Evolutionary conservation across 140 eudicot species (phyloP).

Genomic region (Senecio squalidus): DNA sequence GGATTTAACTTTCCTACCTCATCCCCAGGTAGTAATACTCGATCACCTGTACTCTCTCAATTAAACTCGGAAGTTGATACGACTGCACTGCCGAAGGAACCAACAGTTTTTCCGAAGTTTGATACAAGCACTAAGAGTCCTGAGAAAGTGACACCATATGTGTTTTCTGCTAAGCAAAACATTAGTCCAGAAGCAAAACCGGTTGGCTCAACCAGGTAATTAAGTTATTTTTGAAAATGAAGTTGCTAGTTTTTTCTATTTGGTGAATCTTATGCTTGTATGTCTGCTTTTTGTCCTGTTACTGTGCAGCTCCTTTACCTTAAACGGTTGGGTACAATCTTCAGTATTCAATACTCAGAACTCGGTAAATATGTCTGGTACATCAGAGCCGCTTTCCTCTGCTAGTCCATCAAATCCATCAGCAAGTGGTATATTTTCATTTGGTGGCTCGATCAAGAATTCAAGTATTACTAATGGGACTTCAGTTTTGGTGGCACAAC

Average conservation of each 20-base stretch:
- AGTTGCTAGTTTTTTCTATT: background rate
- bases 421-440: constrained; percentile 21
- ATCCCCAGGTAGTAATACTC: constrained; percentile 17
- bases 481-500: constrained; percentile 16
- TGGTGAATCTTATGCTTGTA: background rate
- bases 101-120: background rate
- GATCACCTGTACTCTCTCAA: constrained; percentile 19
- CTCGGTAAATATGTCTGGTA: constrained; percentile 13
- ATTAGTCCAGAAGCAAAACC: constrained; percentile 20
- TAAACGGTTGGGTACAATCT: constrained; percentile 9
- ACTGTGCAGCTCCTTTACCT: constrained; percentile 31
- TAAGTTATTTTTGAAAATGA: background rate
- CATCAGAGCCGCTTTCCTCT: constrained; percentile 11
- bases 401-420: constrained; percentile 20
- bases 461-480: constrained; percentile 29
- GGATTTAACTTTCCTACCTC: constrained; percentile 25
- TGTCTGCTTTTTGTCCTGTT: background rate
- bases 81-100: constrained; percentile 22
- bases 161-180: constrained; percentile 8
- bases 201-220: constrained; percentile 33
- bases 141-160: constrained; percentile 20
- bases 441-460: constrained; percentile 16
- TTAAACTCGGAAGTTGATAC: constrained; percentile 16
- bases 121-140: constrained; percentile 9
- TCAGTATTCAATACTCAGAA: constrained; percentile 13